phyloP scores from a whole-genome alignment of 139 green algal genomes.

The Micractinium sp. region DNA sequence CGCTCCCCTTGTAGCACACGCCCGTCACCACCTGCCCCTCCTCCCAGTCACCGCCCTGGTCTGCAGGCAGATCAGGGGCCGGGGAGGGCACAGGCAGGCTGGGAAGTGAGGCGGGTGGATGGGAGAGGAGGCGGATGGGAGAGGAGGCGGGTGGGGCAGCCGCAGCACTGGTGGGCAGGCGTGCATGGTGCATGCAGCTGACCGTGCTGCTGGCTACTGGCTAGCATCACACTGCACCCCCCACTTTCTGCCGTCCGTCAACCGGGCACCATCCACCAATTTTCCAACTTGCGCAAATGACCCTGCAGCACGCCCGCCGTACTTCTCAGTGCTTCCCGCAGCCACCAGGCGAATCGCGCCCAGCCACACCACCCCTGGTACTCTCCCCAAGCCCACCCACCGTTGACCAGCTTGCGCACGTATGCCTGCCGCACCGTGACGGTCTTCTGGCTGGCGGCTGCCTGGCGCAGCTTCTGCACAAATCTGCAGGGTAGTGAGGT shows the following conservation, averaged over 20 bases:
- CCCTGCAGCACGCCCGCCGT: background rate
- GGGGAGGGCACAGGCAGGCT: background rate
- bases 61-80: slow-evolving; percentile 42
- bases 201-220: too few relatives aligned
- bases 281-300: background rate
- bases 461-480: slow-evolving; percentile 86
- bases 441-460: slow-evolving; percentile 52
- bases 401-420: slow-evolving; percentile 78
- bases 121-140: background rate
- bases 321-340: background rate
- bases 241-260: too few relatives aligned
- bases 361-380: too few relatives aligned
- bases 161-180: too few relatives aligned
- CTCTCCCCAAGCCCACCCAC: slow-evolving; percentile 27
- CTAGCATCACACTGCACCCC: too few relatives aligned
- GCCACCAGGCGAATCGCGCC: background rate
- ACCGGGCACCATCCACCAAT: too few relatives aligned
- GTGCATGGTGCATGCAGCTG: too few relatives aligned
- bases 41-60: slow-evolving; percentile 71
- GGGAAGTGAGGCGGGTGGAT: background rate
- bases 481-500: slow-evolving; percentile 88
- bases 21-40: slow-evolving; percentile 88
- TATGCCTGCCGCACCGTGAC: slow-evolving; percentile 81
- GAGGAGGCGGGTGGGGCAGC: background rate
- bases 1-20: slow-evolving; percentile 78